Base-by-base conservation (phyloP, 176 grass and related monocot species). In the Puccinellia tenuiflora region DNA sequence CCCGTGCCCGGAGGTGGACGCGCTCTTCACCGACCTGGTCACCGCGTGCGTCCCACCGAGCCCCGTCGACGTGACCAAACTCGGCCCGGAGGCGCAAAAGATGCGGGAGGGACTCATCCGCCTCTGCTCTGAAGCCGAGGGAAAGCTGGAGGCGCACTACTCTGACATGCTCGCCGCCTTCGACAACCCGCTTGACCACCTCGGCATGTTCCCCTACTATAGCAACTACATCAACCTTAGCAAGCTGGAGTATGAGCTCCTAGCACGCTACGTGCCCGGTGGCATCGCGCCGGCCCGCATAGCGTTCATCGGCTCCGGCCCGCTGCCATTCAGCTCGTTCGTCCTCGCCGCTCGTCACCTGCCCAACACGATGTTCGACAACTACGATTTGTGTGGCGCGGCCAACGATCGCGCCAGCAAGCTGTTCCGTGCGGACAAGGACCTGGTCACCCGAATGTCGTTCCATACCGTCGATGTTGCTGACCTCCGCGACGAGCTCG, bases 221-320 rank as follows among this genome's bases (percentile, higher is more conserved):
- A 87, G 20, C 76, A 97, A 97, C 75, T 97, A 97, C 79, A 57
- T 97, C 61, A 86, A 92, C 75, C 89, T 97, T 21, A 90, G 91
- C 85, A 81, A 88, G 22, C 53, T 94, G 21, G 94, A 97, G 89
- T 82, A 90, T 70, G 83, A 87, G 9, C 82, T 97, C 17, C 71
- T 97, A 18, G 74, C 81, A 2, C 47, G 81, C 46, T 81, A 90
- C 86, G 61, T 86, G 39, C 72, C 64, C 0, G 86, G 73, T n/a
- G 17, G 63, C 18, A 42, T 86, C 0, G 87, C 73, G 2, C 75
- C 91, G 0, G 48, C 81, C 4, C 64, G 78, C 17, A 68, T 83
- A 38, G 88, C 88, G 13, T 93, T 93, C 88, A 69, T 93, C 48
- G 88, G 91, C 14, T 93, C 88, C 0, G 91, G 91, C 1, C 91